Percentiles rank a stretch among this genome's conserved stretches.
phyloP scores from a whole-genome alignment of 2,329 filamentous ascomycete species.

The Trichophyton mentagrophytes region DNA sequence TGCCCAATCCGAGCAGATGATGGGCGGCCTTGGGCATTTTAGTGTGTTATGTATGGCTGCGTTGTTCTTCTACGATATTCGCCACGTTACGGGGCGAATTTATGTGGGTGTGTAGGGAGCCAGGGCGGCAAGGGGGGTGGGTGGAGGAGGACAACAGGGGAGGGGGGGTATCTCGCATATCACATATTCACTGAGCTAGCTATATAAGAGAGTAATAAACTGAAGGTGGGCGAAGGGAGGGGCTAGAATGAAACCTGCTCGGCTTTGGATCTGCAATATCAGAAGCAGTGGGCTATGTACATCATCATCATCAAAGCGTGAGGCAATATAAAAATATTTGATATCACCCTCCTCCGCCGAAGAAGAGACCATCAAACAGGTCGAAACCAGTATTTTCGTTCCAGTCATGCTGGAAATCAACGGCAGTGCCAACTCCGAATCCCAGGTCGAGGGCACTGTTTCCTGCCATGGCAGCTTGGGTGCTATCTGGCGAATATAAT shows the following conservation, averaged over 20 bases:
- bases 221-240: too few species aligned
- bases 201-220: too few species aligned
- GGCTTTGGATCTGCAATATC: background rate
- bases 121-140: too few species aligned
- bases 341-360: conserved; percentile 24
- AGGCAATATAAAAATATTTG: background rate
- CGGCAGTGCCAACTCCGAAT: conserved; percentile 28
- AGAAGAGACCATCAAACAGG: conserved; percentile 45
- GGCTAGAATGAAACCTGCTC: background rate
- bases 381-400: conserved; percentile 37
- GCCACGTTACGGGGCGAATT: background rate
- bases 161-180: background rate
- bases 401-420: conserved; percentile 38
- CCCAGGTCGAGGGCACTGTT: conserved; percentile 35
- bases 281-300: background rate
- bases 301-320: background rate
- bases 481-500: conserved; percentile 12
- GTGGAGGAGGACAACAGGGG: too few species aligned
- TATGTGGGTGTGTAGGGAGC: too few species aligned
- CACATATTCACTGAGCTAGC: background rate
- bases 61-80: background rate
- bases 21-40: background rate
- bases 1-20: background rate
- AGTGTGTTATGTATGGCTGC: background rate
- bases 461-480: conserved; percentile 22